Evolutionary conservation across 441 rosid genomes (phyloP).

Genomic region (Adansonia gregorii): DNA sequence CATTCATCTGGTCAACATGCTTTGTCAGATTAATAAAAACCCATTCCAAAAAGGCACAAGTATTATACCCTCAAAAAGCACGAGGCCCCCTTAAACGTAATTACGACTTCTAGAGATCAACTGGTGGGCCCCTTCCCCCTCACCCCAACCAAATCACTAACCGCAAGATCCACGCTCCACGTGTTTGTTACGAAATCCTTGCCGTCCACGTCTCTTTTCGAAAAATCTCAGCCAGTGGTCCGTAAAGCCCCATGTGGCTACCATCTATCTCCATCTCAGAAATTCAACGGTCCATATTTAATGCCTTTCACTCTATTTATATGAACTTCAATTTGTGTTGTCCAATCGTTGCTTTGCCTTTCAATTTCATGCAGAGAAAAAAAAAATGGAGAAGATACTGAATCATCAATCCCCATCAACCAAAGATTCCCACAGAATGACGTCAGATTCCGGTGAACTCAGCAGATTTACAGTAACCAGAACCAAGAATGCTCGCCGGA

Average conservation of each 20-base stretch:
- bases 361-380: slow-evolving; percentile 18
- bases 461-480: slow-evolving; percentile 32
- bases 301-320: slow-evolving; percentile 18
- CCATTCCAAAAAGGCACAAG: neutral
- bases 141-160: slow-evolving; percentile 37
- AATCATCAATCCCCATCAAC: neutral
- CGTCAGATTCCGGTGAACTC: slow-evolving; percentile 19
- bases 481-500: slow-evolving; percentile 36
- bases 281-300: slow-evolving; percentile 33
- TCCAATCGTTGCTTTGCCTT: neutral
- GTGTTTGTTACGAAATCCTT: slow-evolving; percentile 14
- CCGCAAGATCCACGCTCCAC: slow-evolving; percentile 36
- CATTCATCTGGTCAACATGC: slow-evolving; percentile 13
- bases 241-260: slow-evolving; percentile 41
- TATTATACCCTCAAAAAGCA: neutral
- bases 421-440: slow-evolving; percentile 9
- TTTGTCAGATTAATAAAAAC: slow-evolving; percentile 25
- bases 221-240: slow-evolving; percentile 36
- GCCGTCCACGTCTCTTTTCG: slow-evolving; percentile 48
- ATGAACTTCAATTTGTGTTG: neutral
- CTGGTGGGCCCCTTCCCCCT: slow-evolving; percentile 34
- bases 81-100: slow-evolving; percentile 48
- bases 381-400: neutral
- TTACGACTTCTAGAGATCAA: slow-evolving; percentile 30
- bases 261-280: slow-evolving; percentile 13